A percentile compares a stretch with the other conserved stretches of the same genome.
Conservation (phyloP, 1,284 basidiomycete genomes). For the Irpex sp. region DNA sequence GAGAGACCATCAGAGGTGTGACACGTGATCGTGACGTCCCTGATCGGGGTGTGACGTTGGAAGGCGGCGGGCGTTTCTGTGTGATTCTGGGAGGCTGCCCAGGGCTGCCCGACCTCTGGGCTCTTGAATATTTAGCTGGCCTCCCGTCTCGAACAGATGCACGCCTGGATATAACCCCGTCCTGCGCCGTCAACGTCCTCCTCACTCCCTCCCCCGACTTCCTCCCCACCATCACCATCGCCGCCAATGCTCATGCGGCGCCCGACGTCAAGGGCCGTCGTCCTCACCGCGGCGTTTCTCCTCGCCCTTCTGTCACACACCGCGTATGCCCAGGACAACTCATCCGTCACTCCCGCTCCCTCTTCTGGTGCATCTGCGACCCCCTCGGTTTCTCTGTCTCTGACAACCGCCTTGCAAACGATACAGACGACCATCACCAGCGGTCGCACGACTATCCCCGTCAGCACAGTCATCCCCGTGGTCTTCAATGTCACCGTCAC, state of each 20-base stretch:
- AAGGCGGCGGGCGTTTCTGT: background rate
- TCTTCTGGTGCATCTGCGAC: conserved; percentile 12
- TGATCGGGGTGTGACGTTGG: background rate
- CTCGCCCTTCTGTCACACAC: conserved; percentile 4
- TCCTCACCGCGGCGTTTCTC: conserved; percentile 9
- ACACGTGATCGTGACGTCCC: background rate
- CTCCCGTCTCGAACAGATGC: conserved; percentile 8
- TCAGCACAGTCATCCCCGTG: conserved; percentile 53
- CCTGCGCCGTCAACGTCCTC: conserved; percentile 14
- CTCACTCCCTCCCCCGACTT: conserved; percentile 12
- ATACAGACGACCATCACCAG: conserved; percentile 43
- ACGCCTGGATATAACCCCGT: conserved; percentile 16
- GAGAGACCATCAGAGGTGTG: background rate
- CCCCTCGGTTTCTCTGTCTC: conserved; percentile 17
- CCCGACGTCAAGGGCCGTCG: conserved; percentile 11
- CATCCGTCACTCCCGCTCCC: conserved; percentile 15
- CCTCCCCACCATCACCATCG: conserved; percentile 13
- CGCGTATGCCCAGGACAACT: conserved; percentile 11
- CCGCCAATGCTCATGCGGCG: conserved; percentile 16
- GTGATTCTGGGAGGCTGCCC: background rate
- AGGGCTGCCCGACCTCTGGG: background rate
- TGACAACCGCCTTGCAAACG: conserved; percentile 23
- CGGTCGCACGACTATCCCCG: conserved; percentile 41
- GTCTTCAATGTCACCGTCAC: conserved; percentile 58
- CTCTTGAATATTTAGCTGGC: background rate